phyloP scores from a whole-genome alignment of 495 filamentous ascomycete genomes.

The Haplographium delicatum region DNA sequence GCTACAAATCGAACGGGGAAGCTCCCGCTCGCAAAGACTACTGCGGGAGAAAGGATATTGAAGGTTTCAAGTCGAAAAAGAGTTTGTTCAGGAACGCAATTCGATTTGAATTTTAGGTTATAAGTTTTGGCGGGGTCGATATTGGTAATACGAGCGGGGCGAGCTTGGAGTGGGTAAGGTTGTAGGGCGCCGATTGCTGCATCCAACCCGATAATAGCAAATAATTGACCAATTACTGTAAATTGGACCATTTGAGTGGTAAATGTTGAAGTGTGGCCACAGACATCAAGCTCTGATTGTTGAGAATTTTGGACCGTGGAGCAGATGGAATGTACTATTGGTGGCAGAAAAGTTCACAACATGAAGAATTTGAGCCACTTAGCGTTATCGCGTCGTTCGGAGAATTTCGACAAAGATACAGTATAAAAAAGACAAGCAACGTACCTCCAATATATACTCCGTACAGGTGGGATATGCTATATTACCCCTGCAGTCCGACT shows the following conservation, averaged over 20 bases:
- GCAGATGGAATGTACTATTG: background rate
- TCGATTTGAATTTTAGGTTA: too few species aligned
- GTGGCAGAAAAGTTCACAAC: background rate
- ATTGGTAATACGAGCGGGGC: background rate
- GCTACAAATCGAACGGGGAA: too few species aligned
- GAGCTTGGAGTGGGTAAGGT: background rate
- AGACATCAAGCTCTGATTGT: background rate
- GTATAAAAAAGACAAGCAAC: too few species aligned
- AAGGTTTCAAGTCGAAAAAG: constrained; percentile 18
- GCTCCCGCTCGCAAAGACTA: background rate
- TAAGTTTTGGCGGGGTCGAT: constrained; percentile 2
- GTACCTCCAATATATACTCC: too few species aligned
- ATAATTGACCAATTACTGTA: background rate
- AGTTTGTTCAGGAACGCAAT: constrained; percentile 19
- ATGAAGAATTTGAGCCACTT: too few species aligned
- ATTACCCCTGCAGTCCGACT: too few species aligned
- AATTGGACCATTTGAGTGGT: background rate
- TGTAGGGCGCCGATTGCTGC: too few species aligned
- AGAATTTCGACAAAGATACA: too few species aligned
- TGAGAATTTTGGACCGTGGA: background rate
- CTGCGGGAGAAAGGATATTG: constrained; percentile 13
- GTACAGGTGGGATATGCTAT: too few species aligned
- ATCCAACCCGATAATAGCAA: background rate
- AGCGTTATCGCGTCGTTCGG: too few species aligned
- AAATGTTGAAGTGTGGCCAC: background rate